phyloP scores from a whole-genome alignment of 164 flowering plant species.

The Aristolochia fimbriata region DNA sequence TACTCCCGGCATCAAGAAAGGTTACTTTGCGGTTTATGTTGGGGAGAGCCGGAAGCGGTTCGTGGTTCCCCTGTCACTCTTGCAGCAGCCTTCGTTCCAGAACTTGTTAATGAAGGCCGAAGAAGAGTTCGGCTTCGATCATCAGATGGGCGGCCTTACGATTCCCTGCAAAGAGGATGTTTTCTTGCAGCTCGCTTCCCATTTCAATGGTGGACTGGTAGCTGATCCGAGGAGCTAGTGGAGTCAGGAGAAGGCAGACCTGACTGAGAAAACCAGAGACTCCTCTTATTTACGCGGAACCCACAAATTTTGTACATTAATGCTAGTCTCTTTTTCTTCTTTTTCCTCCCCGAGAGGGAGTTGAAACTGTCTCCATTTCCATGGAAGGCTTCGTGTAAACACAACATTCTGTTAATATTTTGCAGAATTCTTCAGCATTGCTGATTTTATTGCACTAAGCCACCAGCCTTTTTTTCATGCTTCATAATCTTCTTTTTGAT shows the following conservation, averaged over 20 bases:
- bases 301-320: no score
- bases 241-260: not conserved
- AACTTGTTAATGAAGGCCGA: constrained; percentile 31
- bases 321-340: no score
- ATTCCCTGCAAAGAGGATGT: constrained; percentile 47
- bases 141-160: constrained; percentile 38
- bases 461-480: no score
- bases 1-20: constrained; percentile 33
- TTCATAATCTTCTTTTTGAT: no score
- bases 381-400: no score
- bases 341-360: no score
- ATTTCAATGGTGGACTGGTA: constrained; percentile 10
- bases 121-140: constrained; percentile 49
- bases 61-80: constrained; percentile 33
- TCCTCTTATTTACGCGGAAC: not conserved
- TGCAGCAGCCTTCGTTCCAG: constrained; percentile 34
- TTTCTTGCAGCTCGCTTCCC: constrained; percentile 28
- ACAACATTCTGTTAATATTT: no score
- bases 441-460: no score
- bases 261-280: not conserved
- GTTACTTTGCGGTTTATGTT: constrained; percentile 53
- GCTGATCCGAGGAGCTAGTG: not conserved
- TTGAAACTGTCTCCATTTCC: no score
- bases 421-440: no score
- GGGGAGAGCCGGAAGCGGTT: constrained; percentile 42